Evolutionary conservation across 257 asterid species (phyloP).

Genomic region (Solanum ossicruentum): DNA sequence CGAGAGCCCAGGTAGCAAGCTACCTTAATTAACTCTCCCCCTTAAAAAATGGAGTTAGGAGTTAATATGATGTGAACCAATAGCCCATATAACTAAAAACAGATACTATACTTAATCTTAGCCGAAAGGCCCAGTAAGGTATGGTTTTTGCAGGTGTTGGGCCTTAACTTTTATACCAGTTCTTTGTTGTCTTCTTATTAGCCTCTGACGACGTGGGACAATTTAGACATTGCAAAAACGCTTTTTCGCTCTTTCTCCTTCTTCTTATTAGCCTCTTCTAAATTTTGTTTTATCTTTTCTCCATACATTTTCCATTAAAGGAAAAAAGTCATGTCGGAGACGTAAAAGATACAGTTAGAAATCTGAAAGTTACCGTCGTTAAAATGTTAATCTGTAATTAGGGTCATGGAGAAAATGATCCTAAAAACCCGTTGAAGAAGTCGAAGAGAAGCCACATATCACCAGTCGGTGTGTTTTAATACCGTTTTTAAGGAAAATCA

Average conservation of each 20-base stretch:
- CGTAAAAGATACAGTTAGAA: neutral
- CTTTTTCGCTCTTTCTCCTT: neutral
- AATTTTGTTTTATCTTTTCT: neutral
- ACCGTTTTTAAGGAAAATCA: too few relatives aligned
- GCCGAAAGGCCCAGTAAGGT: slow-evolving; percentile 42
- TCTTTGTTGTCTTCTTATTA: neutral
- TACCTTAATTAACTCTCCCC: neutral
- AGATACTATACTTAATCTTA: slow-evolving; percentile 32
- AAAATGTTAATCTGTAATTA: neutral
- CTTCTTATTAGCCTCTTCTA: neutral
- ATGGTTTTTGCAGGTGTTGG: fast-evolving
- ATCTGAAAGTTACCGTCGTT: neutral
- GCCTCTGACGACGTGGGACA: neutral
- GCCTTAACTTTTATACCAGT: neutral
- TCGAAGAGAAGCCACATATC: neutral
- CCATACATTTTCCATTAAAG: neutral
- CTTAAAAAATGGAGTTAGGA: neutral
- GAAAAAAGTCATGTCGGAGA: neutral
- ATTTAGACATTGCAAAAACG: neutral
- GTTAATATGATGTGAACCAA: neutral
- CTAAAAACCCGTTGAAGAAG: neutral
- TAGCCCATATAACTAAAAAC: neutral
- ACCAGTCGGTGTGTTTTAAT: too few relatives aligned
- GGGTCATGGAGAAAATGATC: neutral
- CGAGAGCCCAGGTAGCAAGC: neutral